Evolutionary conservation across 768 basidiomycete species (phyloP), one percentile per base, ranked within the genome.

Genomic region (Auricularia heimuer): DNA sequence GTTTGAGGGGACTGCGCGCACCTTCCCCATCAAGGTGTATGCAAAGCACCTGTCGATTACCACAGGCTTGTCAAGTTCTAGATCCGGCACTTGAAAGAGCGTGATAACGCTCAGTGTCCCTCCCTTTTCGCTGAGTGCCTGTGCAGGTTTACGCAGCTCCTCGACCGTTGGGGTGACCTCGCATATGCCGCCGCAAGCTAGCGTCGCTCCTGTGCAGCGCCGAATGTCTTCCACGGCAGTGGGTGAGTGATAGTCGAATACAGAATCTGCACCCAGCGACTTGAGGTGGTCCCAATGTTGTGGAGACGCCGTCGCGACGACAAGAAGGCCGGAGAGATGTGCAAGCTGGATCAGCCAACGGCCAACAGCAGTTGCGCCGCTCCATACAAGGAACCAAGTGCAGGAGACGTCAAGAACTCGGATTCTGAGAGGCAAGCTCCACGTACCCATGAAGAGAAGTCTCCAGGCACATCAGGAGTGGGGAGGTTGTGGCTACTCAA

Each of bases 341-440:
- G 56, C 56, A 18, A 60, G 16, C 33, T 60, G 56, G 56, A 35
- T 60, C 24, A 60, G 29, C 34, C 24, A 35, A 6, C 24, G 56
- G 12, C 56, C 56, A 11, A 60, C 56, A 34, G 73, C 71, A n/a
- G 73, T 73, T 65, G 74, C 66, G 12, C 68, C 72, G 6, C 73
- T 71, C 21, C 70, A 73, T 21, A 77, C 66, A 54, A 75, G 68
- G 68, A 74, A 67, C 69, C 71, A 47, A 2, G 21, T 24, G 45
- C 29, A 0, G 29, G 29, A 29, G 29, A 29, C 29, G 29, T 29
- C 29, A 29, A 29, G 0, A 29, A 2, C 29, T 29, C 29, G 29
- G 29, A 29, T 29, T 29, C 29, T 29, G 29, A 29, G 29, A 29
- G 29, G 47, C 14, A 18, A 6, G 47, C 18, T 10, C 21, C 6